Conservation (phyloP, 495 filamentous ascomycete species). For the Thermothielavioides terrestris region DNA sequence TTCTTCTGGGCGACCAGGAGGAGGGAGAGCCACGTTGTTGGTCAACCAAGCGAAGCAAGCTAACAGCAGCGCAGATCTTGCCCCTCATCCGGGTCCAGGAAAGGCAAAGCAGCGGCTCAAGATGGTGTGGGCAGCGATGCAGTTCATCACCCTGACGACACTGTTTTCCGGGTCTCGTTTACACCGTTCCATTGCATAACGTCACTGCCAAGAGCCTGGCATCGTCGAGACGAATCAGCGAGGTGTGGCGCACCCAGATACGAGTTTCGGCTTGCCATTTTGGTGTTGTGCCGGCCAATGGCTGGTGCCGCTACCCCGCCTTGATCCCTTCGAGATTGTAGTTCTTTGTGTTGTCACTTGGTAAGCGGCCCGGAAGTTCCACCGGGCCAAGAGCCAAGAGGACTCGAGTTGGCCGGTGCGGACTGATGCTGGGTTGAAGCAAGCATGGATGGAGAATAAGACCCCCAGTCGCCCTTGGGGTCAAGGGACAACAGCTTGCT, state of each 20-base stretch:
- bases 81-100: too few species aligned
- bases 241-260: conserved; percentile 1
- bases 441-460: not conserved
- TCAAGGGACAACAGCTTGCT: not conserved
- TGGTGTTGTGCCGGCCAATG: conserved; percentile 1
- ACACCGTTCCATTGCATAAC: conserved; percentile 4
- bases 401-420: not conserved
- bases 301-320: not conserved
- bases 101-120: too few species aligned
- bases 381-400: not conserved
- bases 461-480: not conserved
- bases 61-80: too few species aligned
- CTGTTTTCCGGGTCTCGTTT: too few species aligned
- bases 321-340: not conserved
- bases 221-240: not conserved
- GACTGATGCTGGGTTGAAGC: not conserved
- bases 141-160: too few species aligned
- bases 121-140: too few species aligned
- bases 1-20: too few species aligned
- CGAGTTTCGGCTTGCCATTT: conserved; percentile 5
- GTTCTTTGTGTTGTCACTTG: not conserved
- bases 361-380: not conserved
- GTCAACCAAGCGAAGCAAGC: too few species aligned
- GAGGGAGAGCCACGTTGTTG: too few species aligned
- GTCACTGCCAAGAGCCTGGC: conserved; percentile 1